phyloP scores from a whole-genome alignment of 2,329 filamentous ascomycete species.

The Gaeumannomyces tritici region DNA sequence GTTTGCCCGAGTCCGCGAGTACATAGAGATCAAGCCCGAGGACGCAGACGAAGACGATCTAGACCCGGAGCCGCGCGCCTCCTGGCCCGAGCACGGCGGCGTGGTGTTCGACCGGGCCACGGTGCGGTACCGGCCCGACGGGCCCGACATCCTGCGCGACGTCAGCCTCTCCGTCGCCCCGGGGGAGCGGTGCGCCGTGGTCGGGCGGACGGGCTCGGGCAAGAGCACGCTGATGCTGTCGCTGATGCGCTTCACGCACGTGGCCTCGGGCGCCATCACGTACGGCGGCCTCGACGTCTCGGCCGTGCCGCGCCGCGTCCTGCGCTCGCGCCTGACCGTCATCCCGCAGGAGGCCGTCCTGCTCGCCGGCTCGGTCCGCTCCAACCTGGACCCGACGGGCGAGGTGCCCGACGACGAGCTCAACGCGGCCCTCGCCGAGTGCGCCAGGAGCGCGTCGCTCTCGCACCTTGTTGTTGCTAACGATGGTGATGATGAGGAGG shows the following conservation, averaged over 20 bases:
- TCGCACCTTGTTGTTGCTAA: not conserved
- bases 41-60: slow-evolving; percentile 1
- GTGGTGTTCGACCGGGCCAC: slow-evolving; percentile 19
- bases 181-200: slow-evolving; percentile 55
- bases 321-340: slow-evolving; percentile 25
- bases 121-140: slow-evolving; percentile 16
- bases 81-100: slow-evolving; percentile 8
- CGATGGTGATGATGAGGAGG: too few relatives aligned
- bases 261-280: slow-evolving; percentile 19
- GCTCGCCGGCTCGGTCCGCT: slow-evolving; percentile 26
- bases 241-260: slow-evolving; percentile 24
- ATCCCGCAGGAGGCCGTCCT: slow-evolving; percentile 30
- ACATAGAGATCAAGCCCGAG: not conserved
- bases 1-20: not conserved
- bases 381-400: slow-evolving; percentile 56
- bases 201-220: slow-evolving; percentile 58
- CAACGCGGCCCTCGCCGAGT: slow-evolving; percentile 50
- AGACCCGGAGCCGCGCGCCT: slow-evolving; percentile 14
- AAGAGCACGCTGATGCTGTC: slow-evolving; percentile 45
- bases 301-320: slow-evolving; percentile 19
- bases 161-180: slow-evolving; percentile 24
- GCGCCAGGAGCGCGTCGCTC: slow-evolving; percentile 41
- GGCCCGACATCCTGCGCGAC: slow-evolving; percentile 18
- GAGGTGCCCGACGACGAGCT: slow-evolving; percentile 43
- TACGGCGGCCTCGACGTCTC: slow-evolving; percentile 26